phyloP scores from a whole-genome alignment of 192 early-diverging fungal genomes.

The Mortierella antarctica region DNA sequence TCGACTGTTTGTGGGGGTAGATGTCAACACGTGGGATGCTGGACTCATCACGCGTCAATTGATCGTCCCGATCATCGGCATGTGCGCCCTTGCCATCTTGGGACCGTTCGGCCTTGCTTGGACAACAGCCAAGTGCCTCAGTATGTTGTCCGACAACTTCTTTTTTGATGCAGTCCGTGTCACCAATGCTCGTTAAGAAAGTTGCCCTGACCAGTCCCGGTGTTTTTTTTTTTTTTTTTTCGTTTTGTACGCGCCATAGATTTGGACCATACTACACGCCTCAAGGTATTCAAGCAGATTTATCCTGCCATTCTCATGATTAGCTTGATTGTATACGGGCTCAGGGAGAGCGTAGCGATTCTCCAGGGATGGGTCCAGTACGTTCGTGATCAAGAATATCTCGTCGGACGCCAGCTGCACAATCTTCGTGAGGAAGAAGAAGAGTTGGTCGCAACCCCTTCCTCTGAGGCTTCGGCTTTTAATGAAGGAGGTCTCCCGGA shows the following conservation, averaged over 20 bases:
- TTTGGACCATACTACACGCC: neutral
- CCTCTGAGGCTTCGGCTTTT: neutral
- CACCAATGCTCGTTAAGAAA: neutral
- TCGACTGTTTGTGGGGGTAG: conserved; percentile 17
- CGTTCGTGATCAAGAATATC: conserved; percentile 48
- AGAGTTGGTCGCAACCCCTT: neutral
- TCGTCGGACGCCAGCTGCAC: conserved; percentile 44
- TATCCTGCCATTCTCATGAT: conserved; percentile 13
- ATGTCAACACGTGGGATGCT: conserved; percentile 27
- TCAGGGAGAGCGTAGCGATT: conserved; percentile 14
- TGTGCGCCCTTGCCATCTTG: neutral
- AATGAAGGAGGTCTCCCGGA: neutral
- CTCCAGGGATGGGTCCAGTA: conserved; percentile 38
- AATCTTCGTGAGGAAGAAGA: conserved; percentile 22
- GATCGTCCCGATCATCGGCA: conserved; percentile 18
- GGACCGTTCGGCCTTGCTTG: conserved; percentile 14
- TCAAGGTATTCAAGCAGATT: conserved; percentile 8
- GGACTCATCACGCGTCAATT: conserved; percentile 18
- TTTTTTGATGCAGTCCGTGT: neutral
- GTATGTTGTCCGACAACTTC: neutral
- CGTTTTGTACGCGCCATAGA: neutral
- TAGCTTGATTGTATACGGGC: conserved; percentile 10
- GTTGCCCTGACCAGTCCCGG: neutral
- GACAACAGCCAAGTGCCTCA: neutral
- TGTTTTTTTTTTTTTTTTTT: neutral